Evolutionary conservation across 805 yeast species (phyloP).

Genomic region (Myxozyma geophila): DNA sequence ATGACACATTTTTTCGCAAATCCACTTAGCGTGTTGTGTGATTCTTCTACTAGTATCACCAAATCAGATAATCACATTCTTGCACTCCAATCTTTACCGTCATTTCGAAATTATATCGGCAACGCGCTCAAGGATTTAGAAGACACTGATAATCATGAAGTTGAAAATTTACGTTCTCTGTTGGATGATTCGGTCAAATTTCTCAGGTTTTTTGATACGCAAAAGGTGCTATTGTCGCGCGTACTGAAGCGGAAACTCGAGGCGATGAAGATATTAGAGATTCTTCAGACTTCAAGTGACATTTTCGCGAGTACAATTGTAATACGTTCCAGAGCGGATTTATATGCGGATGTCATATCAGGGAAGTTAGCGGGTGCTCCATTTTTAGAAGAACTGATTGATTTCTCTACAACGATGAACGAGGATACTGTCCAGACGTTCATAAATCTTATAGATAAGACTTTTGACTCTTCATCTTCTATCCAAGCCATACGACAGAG

Average conservation of each 20-base stretch:
- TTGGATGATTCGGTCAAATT: neutral
- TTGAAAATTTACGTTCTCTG: neutral
- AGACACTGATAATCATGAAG: neutral
- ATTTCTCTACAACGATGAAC: constrained; percentile 10
- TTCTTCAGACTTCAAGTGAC: neutral
- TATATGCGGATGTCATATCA: constrained; percentile 21
- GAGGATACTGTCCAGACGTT: constrained; percentile 7
- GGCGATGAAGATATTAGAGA: constrained; percentile 1
- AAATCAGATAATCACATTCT: constrained; percentile 34
- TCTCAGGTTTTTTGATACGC: neutral
- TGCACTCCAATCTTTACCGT: constrained; percentile 47
- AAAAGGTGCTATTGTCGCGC: neutral
- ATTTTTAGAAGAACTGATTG: constrained; percentile 13
- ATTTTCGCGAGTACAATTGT: neutral
- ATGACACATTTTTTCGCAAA: constrained; percentile 48
- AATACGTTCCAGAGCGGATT: constrained; percentile 13
- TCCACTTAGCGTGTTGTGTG: constrained; percentile 43
- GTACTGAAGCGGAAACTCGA: neutral
- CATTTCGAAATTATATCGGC: constrained; percentile 40
- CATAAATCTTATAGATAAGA: neutral
- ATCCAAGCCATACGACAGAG: constrained; percentile 3
- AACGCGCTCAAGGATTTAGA: neutral
- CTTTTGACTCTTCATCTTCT: neutral
- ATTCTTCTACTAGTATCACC: constrained; percentile 4
- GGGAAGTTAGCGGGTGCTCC: constrained; percentile 12